These are phyloP conservation scores for Suillus placidus DNA, from an alignment of 768 basidiomycete species.

Conservation along the genomic window DNA sequence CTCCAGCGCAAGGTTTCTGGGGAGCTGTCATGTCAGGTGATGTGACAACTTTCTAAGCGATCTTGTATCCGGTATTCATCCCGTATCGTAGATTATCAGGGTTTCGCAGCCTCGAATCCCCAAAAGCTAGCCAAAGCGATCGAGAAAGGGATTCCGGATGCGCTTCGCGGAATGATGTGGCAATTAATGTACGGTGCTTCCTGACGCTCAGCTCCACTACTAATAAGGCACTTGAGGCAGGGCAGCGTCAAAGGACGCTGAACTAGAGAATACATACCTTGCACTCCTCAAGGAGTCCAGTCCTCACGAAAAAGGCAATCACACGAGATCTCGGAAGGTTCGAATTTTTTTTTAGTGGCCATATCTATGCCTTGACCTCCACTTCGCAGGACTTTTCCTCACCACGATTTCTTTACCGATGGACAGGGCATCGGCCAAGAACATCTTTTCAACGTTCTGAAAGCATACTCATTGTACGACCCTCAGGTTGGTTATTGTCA, in stretches of 20 bases:
- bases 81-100: conserved; percentile 73
- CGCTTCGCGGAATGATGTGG: conserved; percentile 94
- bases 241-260: conserved; percentile 91
- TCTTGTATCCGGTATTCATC: conserved; percentile 14
- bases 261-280: conserved; percentile 83
- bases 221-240: conserved; percentile 40
- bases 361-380: conserved; percentile 16
- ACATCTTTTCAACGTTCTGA: conserved; percentile 95
- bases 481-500: conserved; percentile 97
- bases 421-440: conserved; percentile 96
- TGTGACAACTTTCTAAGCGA: conserved; percentile 15
- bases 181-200: conserved; percentile 74
- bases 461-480: conserved; percentile 96
- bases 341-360: conserved; percentile 15
- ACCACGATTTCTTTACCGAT: conserved; percentile 94
- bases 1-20: conserved; percentile 76
- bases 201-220: conserved; percentile 15
- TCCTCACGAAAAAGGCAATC: conserved; percentile 92
- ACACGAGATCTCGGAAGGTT: conserved; percentile 87
- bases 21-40: conserved; percentile 87
- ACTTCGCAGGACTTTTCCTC: conserved; percentile 82
- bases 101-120: conserved; percentile 77
- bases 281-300: conserved; percentile 81
- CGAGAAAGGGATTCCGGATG: conserved; percentile 86
- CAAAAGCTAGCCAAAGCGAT: conserved; percentile 87